Percentiles rank a stretch among this genome's conserved stretches.
phyloP scores from a whole-genome alignment of 2,329 filamentous ascomycete genomes.

The Albophoma yamanashiensis region DNA sequence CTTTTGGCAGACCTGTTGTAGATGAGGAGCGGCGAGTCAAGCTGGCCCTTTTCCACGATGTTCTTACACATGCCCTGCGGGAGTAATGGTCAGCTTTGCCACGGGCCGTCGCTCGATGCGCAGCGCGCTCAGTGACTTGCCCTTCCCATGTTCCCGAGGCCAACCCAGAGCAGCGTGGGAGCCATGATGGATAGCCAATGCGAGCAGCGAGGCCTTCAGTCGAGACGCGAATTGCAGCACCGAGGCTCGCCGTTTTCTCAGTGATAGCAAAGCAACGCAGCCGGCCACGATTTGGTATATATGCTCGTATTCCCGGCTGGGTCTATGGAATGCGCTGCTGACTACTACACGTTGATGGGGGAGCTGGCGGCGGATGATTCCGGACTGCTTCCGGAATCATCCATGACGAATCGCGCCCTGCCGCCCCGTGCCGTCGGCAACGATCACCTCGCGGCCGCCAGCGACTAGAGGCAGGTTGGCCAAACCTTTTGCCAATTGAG shows the following conservation, averaged over 20 bases:
- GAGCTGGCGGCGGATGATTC: neutral
- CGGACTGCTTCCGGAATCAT: neutral
- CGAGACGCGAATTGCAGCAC: neutral
- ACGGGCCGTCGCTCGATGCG: conserved; percentile 10
- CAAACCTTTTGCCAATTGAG: neutral
- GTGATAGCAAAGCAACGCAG: neutral
- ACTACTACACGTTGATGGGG: neutral
- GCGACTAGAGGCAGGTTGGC: neutral
- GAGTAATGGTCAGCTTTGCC: neutral
- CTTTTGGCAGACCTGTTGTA: conserved; percentile 69
- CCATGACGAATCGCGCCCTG: neutral
- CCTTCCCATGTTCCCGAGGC: conserved; percentile 80
- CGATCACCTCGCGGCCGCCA: neutral
- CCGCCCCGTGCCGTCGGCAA: neutral
- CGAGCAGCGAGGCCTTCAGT: neutral
- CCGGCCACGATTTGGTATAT: neutral
- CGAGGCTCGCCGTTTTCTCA: neutral
- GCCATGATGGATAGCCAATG: conserved; percentile 29
- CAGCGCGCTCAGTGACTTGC: conserved; percentile 27
- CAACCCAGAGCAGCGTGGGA: conserved; percentile 63
- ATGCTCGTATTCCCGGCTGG: neutral
- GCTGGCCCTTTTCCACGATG: conserved; percentile 63
- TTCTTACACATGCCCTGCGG: conserved; percentile 73
- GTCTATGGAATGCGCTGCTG: neutral
- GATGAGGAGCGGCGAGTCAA: conserved; percentile 61